A percentile compares a stretch with the other conserved stretches of the same genome.
These are phyloP conservation scores for Cunninghamia lanceolata DNA, from an alignment of 75 land plant genomes.

Conservation along the genomic window DNA sequence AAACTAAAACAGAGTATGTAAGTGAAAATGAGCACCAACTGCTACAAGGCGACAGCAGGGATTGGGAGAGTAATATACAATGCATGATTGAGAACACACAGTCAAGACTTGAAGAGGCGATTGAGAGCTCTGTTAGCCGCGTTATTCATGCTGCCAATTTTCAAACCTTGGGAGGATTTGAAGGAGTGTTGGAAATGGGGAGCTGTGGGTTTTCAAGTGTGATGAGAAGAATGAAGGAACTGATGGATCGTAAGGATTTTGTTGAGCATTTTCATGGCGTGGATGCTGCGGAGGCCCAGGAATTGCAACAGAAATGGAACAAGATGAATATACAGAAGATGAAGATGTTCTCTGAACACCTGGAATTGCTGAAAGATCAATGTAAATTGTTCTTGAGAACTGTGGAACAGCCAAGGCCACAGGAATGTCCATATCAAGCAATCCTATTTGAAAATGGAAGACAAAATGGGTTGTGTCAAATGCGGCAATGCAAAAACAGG, in stretches of 20 bases:
- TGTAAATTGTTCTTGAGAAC: neutral
- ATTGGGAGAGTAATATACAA: too few species aligned
- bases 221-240: neutral
- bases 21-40: too few species aligned
- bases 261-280: neutral
- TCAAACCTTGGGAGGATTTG: neutral
- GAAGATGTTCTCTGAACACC: neutral
- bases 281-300: neutral
- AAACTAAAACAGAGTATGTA: too few species aligned
- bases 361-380: neutral
- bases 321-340: neutral
- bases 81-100: too few species aligned
- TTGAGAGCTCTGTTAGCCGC: too few species aligned
- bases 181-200: neutral
- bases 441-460: neutral
- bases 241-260: neutral
- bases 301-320: neutral
- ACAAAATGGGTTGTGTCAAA: neutral
- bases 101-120: too few species aligned
- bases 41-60: too few species aligned
- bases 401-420: neutral
- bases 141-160: neutral
- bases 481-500: neutral
- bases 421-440: neutral
- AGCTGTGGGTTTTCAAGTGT: neutral